Evolutionary conservation across 2,329 filamentous ascomycete genomes (phyloP).

Genomic region (Lojkania enalia): DNA sequence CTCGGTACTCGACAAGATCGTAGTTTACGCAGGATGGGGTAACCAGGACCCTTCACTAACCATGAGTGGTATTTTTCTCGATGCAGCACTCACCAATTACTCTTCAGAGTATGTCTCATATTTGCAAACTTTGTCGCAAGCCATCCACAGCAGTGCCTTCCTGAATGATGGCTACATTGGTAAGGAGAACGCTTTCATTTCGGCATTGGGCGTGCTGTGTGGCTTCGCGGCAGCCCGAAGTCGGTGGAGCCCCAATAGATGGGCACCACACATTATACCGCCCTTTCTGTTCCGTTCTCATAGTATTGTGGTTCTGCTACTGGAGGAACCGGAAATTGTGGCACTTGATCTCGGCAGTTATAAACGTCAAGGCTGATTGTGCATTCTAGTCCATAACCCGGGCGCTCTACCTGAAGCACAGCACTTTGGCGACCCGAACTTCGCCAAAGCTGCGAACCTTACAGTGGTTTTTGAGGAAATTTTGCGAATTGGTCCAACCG

Average conservation of each 20-base stretch:
- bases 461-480: slow-evolving; percentile 27
- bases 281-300: slow-evolving; percentile 10
- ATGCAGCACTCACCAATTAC: slow-evolving; percentile 48
- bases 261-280: slow-evolving; percentile 16
- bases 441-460: slow-evolving; percentile 12
- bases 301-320: slow-evolving; percentile 11
- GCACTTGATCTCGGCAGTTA: slow-evolving; percentile 27
- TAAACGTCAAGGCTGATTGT: slow-evolving; percentile 25
- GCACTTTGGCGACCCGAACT: slow-evolving; percentile 19
- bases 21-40: slow-evolving; percentile 51
- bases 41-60: slow-evolving; percentile 43
- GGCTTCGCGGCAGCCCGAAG: slow-evolving; percentile 17
- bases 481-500: slow-evolving; percentile 17
- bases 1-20: slow-evolving; percentile 45
- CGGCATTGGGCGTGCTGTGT: slow-evolving; percentile 19
- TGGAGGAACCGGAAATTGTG: slow-evolving; percentile 9
- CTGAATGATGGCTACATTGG: slow-evolving; percentile 31
- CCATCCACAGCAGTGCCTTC: slow-evolving; percentile 21
- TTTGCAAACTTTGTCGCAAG: slow-evolving; percentile 23
- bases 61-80: slow-evolving; percentile 55
- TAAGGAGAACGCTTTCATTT: slow-evolving; percentile 25
- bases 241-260: slow-evolving; percentile 15
- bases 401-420: slow-evolving; percentile 23
- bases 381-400: slow-evolving; percentile 29
- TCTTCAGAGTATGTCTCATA: slow-evolving; percentile 21